phyloP scores from a whole-genome alignment of 2,329 filamentous ascomycete species.

The Orbilia oligospora region DNA sequence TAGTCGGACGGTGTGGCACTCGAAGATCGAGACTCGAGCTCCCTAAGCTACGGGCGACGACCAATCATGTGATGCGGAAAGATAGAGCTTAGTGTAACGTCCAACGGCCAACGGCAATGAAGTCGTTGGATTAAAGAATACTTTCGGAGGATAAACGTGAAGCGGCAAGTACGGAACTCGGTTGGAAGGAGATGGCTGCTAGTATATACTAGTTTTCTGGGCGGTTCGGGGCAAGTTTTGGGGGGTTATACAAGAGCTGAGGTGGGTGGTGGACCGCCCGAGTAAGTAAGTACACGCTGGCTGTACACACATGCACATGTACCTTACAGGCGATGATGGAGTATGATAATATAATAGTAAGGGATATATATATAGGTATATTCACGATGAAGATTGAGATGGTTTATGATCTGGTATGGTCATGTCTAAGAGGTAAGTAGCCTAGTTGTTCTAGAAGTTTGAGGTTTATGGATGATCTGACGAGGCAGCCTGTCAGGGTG shows the following conservation, averaged over 20 bases:
- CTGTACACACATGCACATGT: conserved; percentile 19
- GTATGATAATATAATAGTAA: background rate
- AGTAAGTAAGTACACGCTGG: conserved; percentile 30
- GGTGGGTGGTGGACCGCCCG: conserved; percentile 22
- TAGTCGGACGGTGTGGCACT: conserved; percentile 33
- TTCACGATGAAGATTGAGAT: conserved; percentile 14
- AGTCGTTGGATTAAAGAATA: background rate
- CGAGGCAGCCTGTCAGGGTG: too few species aligned
- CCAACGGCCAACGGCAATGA: conserved; percentile 15
- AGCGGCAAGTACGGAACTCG: conserved; percentile 24
- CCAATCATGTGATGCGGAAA: conserved; percentile 23
- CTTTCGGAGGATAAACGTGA: background rate
- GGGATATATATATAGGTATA: too few species aligned
- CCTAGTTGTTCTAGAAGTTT: background rate
- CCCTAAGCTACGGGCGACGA: conserved; percentile 20
- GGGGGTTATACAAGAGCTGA: conserved; percentile 29
- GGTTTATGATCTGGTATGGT: conserved; percentile 9
- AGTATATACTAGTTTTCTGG: conserved; percentile 14
- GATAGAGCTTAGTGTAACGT: conserved; percentile 14
- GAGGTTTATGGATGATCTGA: too few species aligned
- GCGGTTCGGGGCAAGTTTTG: conserved; percentile 21
- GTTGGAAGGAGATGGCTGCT: conserved; percentile 27
- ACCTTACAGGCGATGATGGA: conserved; percentile 18
- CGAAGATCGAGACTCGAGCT: conserved; percentile 32
- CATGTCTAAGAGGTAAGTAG: background rate